Conservation (phyloP, 2,329 filamentous ascomycete genomes). For the Hypoxylon sp. region DNA sequence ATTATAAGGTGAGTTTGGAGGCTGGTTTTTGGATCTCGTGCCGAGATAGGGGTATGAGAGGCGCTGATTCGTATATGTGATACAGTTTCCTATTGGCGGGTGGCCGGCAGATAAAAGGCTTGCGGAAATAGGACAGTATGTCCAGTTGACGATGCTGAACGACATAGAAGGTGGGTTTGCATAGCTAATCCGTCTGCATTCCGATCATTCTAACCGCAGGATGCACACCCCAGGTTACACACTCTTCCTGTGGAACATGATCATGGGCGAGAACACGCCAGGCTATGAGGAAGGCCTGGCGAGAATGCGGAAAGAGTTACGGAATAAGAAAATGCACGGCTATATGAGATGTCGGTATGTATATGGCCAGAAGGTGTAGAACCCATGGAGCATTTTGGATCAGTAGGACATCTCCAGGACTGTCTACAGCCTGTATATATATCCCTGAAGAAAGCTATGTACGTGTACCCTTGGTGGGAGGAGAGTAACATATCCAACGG, state of each 20-base stretch:
- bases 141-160: slow-evolving; percentile 49
- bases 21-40: neutral
- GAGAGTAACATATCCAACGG: neutral
- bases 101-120: slow-evolving; percentile 53
- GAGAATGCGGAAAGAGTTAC: slow-evolving; percentile 47
- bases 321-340: slow-evolving; percentile 44
- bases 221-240: slow-evolving; percentile 46
- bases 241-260: slow-evolving; percentile 49
- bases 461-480: neutral
- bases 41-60: no score
- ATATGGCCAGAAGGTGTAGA: slow-evolving; percentile 46
- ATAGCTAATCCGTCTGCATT: neutral
- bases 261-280: slow-evolving; percentile 47
- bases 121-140: slow-evolving; percentile 51
- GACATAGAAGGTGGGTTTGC: slow-evolving; percentile 50
- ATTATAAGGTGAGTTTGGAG: slow-evolving; percentile 62
- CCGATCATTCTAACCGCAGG: neutral
- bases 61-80: neutral
- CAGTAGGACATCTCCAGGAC: neutral
- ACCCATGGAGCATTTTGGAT: neutral
- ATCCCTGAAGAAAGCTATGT: slow-evolving; percentile 4
- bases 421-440: neutral
- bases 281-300: slow-evolving; percentile 46
- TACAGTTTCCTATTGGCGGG: slow-evolving; percentile 47
- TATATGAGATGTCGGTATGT: slow-evolving; percentile 49